phyloP scores from a whole-genome alignment of 345 rosid genomes.

The Euphorbia tirucalli region DNA sequence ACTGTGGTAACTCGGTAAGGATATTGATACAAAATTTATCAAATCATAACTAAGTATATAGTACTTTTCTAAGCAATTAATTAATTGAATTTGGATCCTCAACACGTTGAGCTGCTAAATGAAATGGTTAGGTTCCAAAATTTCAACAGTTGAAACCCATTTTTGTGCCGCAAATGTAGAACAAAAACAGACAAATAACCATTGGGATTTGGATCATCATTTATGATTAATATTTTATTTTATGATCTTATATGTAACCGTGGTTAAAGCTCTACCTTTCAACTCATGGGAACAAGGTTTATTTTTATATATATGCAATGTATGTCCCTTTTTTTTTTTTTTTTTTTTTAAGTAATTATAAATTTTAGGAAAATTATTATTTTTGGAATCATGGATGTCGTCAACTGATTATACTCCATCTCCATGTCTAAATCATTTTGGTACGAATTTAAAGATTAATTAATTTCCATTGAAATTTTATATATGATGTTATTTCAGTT shows the following conservation, averaged over 20 bases:
- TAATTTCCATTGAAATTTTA: no score
- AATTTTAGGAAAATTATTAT: no score
- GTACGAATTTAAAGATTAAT: no score
- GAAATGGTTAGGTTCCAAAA: neutral
- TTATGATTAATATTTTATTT: neutral
- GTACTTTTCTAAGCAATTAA: no score
- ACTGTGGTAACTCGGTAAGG: neutral
- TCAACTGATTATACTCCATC: no score
- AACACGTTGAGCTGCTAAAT: conserved; percentile 1
- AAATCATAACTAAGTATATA: no score
- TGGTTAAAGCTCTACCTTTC: conserved; percentile 10
- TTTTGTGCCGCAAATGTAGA: conserved; percentile 34
- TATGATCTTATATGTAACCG: neutral
- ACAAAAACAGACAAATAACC: conserved; percentile 16
- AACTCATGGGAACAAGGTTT: conserved; percentile 31
- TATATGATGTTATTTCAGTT: no score
- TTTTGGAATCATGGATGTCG: no score
- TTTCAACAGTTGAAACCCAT: conserved; percentile 6
- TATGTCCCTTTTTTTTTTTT: neutral
- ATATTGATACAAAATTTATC: no score
- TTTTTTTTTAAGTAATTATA: no score
- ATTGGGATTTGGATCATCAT: conserved; percentile 33
- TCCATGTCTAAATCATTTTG: no score
- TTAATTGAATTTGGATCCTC: neutral
- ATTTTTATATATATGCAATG: no score